Percentiles rank a stretch among this genome's conserved stretches.
Conservation (phyloP, 2,329 filamentous ascomycete species). For the Madurella fahalii region DNA sequence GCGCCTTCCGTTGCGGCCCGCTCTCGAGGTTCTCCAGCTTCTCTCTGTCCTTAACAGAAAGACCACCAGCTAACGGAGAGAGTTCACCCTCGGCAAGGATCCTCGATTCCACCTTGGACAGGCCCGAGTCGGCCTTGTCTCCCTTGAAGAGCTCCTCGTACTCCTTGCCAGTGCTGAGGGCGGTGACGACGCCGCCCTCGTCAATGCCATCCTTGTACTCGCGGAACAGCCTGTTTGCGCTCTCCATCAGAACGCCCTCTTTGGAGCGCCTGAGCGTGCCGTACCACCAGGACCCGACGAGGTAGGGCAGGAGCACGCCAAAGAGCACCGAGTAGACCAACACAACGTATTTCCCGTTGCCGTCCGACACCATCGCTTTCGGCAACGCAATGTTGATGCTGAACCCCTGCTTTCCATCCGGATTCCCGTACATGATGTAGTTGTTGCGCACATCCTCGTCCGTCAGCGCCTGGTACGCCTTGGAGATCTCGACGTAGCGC, state of each 20-base stretch:
- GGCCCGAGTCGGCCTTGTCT: conserved; percentile 71
- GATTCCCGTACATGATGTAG: conserved; percentile 91
- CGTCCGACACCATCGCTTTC: conserved; percentile 86
- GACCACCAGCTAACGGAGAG: conserved; percentile 49
- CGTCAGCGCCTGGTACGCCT: conserved; percentile 96
- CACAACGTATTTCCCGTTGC: conserved; percentile 92
- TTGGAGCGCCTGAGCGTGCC: conserved; percentile 89
- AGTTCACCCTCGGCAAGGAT: conserved; percentile 61
- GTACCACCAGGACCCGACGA: conserved; percentile 98
- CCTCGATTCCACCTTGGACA: conserved; percentile 79
- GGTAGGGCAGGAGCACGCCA: conserved; percentile 84
- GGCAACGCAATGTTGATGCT: conserved; percentile 97
- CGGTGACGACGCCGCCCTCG: conserved; percentile 72
- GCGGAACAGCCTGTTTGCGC: conserved; percentile 89
- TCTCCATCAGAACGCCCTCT: conserved; percentile 88
- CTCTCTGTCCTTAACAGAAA: conserved; percentile 70
- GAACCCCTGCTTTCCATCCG: conserved; percentile 96
- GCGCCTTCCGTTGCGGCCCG: conserved; percentile 74
- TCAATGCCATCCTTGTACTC: conserved; percentile 85
- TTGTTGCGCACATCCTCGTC: conserved; percentile 98
- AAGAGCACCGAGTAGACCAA: conserved; percentile 84
- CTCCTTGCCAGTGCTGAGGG: conserved; percentile 82
- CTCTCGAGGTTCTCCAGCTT: conserved; percentile 78
- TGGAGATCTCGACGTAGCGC: conserved; percentile 89
- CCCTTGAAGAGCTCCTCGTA: conserved; percentile 73